Evolutionary conservation across 2,329 filamentous ascomycete genomes (phyloP).

Genomic region (Cladosporium austrohemisphaericum): DNA sequence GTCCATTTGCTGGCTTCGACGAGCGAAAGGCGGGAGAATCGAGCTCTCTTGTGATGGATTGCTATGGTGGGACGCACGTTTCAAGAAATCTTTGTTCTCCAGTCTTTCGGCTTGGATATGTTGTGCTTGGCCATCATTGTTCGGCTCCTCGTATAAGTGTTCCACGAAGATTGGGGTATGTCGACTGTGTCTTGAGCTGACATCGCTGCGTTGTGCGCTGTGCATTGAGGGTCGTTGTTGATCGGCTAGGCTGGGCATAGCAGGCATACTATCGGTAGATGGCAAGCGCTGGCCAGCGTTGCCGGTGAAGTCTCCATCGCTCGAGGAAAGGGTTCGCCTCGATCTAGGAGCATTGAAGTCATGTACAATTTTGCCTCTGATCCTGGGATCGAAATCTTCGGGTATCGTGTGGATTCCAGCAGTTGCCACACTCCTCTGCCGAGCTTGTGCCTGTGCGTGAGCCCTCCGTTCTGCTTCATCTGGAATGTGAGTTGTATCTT

Average conservation of each 20-base stretch:
- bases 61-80: conserved; percentile 36
- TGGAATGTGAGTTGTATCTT: conserved; percentile 20
- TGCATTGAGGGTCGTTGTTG: conserved; percentile 1
- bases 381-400: conserved; percentile 61
- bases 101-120: conserved; percentile 46
- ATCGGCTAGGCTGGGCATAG: neutral
- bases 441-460: conserved; percentile 42
- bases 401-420: conserved; percentile 49
- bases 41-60: conserved; percentile 28
- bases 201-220: conserved; percentile 5
- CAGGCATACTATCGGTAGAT: conserved; percentile 45
- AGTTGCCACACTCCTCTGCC: conserved; percentile 49
- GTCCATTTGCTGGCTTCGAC: conserved; percentile 32
- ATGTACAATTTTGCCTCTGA: conserved; percentile 60
- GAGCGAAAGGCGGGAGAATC: conserved; percentile 33
- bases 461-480: conserved; percentile 22
- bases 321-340: conserved; percentile 35
- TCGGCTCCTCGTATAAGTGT: conserved; percentile 54
- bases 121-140: conserved; percentile 37
- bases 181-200: conserved; percentile 29
- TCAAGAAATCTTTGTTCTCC: conserved; percentile 47
- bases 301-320: conserved; percentile 52
- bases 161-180: conserved; percentile 60
- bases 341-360: conserved; percentile 61
- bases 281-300: conserved; percentile 91